A percentile compares a stretch with the other conserved stretches of the same genome.
Evolutionary conservation across 2,329 filamentous ascomycete genomes (phyloP).

Genomic region (Colletotrichum sojae): DNA sequence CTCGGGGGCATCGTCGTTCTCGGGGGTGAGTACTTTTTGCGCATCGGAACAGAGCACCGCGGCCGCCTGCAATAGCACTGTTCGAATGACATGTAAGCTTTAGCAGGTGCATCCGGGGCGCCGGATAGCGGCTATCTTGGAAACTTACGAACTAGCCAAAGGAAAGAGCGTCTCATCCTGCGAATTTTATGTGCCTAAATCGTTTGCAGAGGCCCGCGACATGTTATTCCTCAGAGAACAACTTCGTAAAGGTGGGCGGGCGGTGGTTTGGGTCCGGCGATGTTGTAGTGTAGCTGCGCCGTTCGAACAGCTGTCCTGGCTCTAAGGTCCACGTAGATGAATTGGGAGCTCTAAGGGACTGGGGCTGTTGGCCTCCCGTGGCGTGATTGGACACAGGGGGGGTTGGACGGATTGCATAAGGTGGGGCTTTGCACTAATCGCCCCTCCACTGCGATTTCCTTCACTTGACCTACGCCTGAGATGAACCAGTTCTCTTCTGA

Average conservation of each 20-base stretch:
- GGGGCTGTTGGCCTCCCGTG: conserved; percentile 18
- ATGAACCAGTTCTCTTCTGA: conserved; percentile 5
- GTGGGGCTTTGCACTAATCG: conserved; percentile 21
- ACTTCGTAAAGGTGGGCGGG: neutral
- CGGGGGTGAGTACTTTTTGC: conserved; percentile 53
- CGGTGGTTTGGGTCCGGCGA: conserved; percentile 1
- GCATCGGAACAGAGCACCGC: conserved; percentile 55
- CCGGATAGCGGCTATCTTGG: neutral
- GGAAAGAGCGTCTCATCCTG: conserved; percentile 57
- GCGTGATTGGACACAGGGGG: conserved; percentile 25
- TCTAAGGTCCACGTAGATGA: conserved; percentile 40
- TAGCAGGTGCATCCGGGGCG: conserved; percentile 11
- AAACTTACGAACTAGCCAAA: conserved; percentile 60
- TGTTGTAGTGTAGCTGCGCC: conserved; percentile 16
- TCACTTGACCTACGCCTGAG: conserved; percentile 2
- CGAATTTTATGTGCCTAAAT: conserved; percentile 52
- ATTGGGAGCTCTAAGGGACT: conserved; percentile 23
- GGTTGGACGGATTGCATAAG: conserved; percentile 2
- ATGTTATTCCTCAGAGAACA: conserved; percentile 34
- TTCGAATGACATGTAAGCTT: conserved; percentile 33
- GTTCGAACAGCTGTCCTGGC: conserved; percentile 41
- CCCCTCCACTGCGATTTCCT: neutral
- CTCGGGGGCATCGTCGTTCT: conserved; percentile 49
- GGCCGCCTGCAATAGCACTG: conserved; percentile 64
- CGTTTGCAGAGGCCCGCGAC: conserved; percentile 35